A percentile compares a stretch with the other conserved stretches of the same genome.
phyloP scores from a whole-genome alignment of 805 yeast species.

The Yamadazyma scolyti region DNA sequence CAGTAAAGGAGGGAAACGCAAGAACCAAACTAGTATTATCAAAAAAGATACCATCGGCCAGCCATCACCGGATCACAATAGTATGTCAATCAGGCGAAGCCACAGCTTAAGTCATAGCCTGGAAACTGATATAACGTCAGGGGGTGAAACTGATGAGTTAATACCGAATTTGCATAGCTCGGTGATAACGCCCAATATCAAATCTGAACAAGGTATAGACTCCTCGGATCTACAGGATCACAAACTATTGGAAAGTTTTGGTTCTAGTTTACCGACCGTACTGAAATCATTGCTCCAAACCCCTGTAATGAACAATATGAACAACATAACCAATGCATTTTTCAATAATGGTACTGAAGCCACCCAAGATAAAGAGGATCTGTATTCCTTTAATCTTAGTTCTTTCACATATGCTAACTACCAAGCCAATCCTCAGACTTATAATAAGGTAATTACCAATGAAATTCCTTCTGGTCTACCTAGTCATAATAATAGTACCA shows the following conservation, averaged over 20 bases:
- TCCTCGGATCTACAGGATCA: too few species aligned
- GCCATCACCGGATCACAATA: too few species aligned
- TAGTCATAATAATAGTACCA: constrained; percentile 8
- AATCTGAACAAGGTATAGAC: too few species aligned
- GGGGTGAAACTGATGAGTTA: not conserved
- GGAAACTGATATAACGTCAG: not conserved
- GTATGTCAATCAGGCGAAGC: not conserved
- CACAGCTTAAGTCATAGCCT: not conserved
- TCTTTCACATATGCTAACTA: constrained; percentile 30
- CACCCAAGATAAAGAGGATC: constrained; percentile 20
- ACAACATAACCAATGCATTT: constrained; percentile 33
- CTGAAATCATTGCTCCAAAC: constrained; percentile 9
- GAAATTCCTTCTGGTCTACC: constrained; percentile 3
- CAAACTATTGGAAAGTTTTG: constrained; percentile 5
- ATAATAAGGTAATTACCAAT: constrained; percentile 1
- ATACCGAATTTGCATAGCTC: too few species aligned
- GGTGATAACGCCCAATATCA: too few species aligned
- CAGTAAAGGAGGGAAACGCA: constrained; percentile 39
- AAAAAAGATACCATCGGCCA: too few species aligned
- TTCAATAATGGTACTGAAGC: constrained; percentile 15
- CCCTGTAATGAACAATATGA: constrained; percentile 17
- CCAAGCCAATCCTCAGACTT: constrained; percentile 3
- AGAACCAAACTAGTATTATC: too few species aligned
- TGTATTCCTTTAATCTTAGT: constrained; percentile 29
- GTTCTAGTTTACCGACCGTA: constrained; percentile 9